These are phyloP conservation scores for Helenozyma rhizophorensis DNA, from an alignment of 805 yeast genomes.

Conservation along the genomic window DNA sequence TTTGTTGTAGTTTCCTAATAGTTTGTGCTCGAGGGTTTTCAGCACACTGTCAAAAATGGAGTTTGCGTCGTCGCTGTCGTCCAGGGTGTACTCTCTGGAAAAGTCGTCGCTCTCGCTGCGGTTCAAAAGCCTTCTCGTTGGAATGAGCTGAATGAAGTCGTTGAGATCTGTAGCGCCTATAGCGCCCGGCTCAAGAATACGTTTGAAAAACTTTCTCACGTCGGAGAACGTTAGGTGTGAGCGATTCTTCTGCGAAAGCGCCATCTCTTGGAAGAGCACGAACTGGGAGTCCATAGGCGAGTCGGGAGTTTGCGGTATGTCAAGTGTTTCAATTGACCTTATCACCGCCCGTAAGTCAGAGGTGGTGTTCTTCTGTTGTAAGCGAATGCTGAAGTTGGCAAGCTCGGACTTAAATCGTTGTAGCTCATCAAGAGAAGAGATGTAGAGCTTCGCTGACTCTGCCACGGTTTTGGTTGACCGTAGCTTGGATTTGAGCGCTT, in stretches of 20 bases:
- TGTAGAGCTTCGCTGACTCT: constrained; percentile 1
- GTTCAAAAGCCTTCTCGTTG: constrained; percentile 8
- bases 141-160: constrained; percentile 11
- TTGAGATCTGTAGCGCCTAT: constrained; percentile 4
- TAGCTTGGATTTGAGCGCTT: constrained; percentile 1
- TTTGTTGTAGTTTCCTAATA: constrained; percentile 20
- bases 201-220: constrained; percentile 7
- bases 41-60: constrained; percentile 21
- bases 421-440: constrained; percentile 7
- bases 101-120: constrained; percentile 17
- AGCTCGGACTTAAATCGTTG: constrained; percentile 2
- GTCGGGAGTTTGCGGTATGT: constrained; percentile 7
- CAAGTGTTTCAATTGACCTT: constrained; percentile 3
- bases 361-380: constrained; percentile 6
- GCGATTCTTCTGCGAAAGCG: constrained; percentile 8
- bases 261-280: constrained; percentile 5
- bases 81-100: constrained; percentile 8
- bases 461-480: constrained; percentile 1
- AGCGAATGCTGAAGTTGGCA: not conserved
- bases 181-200: constrained; percentile 1
- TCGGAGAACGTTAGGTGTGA: constrained; percentile 13
- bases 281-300: constrained; percentile 10
- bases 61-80: constrained; percentile 20
- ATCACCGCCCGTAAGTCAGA: constrained; percentile 6
- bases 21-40: constrained; percentile 19